phyloP scores from a whole-genome alignment of 805 yeast genomes.

The Cephaloascus albidus region DNA sequence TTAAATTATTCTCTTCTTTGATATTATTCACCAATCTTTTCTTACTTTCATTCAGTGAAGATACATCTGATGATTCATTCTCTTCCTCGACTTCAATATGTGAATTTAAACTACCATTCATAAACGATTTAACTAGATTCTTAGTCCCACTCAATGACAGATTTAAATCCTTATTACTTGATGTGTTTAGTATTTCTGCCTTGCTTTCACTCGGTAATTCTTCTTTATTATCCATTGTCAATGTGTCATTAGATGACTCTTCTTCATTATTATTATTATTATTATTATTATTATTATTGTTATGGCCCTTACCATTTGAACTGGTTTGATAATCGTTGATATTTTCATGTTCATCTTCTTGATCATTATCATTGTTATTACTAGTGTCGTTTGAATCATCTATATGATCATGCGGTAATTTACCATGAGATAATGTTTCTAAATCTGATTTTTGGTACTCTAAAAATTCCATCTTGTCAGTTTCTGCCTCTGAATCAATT shows the following conservation, averaged over 20 bases:
- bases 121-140: not conserved
- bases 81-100: not conserved
- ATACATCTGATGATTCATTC: not conserved
- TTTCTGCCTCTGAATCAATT: constrained; percentile 78
- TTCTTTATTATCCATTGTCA: not conserved
- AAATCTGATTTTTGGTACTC: constrained; percentile 26
- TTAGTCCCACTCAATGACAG: not conserved
- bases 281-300: constrained; percentile 11
- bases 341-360: not conserved
- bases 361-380: not conserved
- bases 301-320: constrained; percentile 6
- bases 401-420: too few relatives aligned
- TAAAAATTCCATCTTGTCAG: constrained; percentile 69
- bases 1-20: not conserved
- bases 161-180: not conserved
- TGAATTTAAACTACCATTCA: not conserved
- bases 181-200: not conserved
- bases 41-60: not conserved
- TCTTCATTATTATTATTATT: constrained; percentile 6
- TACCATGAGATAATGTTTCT: constrained; percentile 28
- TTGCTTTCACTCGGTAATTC: not conserved
- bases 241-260: constrained; percentile 7
- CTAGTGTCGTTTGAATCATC: constrained; percentile 7
- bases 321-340: constrained; percentile 1
- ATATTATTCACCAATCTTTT: not conserved